Evolutionary conservation across 1,284 basidiomycete species (phyloP).

Genomic region (Irpex sp.): DNA sequence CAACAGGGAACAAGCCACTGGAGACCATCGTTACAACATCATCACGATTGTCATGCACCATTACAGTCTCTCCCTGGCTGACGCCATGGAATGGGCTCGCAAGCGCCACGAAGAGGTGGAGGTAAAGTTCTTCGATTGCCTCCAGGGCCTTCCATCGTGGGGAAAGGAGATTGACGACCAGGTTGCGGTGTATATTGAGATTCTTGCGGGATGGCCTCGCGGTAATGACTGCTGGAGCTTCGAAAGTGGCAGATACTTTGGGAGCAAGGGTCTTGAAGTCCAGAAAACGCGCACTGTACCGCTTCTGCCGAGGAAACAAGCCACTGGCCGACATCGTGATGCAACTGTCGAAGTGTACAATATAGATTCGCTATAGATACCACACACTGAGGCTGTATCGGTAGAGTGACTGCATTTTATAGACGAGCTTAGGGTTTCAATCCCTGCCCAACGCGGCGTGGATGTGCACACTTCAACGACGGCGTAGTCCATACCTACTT

Average conservation of each 20-base stretch:
- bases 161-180: slow-evolving; percentile 17
- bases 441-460: too few relatives aligned
- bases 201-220: slow-evolving; percentile 30
- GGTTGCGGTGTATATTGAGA: slow-evolving; percentile 24
- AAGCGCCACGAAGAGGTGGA: slow-evolving; percentile 21
- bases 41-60: slow-evolving; percentile 17
- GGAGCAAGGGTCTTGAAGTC: slow-evolving; percentile 21
- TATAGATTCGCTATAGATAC: not conserved
- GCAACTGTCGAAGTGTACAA: not conserved
- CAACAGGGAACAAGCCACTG: slow-evolving; percentile 27
- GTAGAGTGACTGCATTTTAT: too few relatives aligned
- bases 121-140: slow-evolving; percentile 20
- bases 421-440: too few relatives aligned
- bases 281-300: slow-evolving; percentile 11
- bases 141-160: slow-evolving; percentile 17
- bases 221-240: slow-evolving; percentile 31
- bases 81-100: slow-evolving; percentile 26
- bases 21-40: slow-evolving; percentile 28
- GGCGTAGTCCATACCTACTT: too few relatives aligned
- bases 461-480: too few relatives aligned
- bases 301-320: slow-evolving; percentile 7
- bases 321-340: not conserved
- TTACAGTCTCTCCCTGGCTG: slow-evolving; percentile 20
- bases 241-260: slow-evolving; percentile 32
- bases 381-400: too few relatives aligned